phyloP scores from a whole-genome alignment of 495 filamentous ascomycete genomes.

The Thermochaetoides thermophila region DNA sequence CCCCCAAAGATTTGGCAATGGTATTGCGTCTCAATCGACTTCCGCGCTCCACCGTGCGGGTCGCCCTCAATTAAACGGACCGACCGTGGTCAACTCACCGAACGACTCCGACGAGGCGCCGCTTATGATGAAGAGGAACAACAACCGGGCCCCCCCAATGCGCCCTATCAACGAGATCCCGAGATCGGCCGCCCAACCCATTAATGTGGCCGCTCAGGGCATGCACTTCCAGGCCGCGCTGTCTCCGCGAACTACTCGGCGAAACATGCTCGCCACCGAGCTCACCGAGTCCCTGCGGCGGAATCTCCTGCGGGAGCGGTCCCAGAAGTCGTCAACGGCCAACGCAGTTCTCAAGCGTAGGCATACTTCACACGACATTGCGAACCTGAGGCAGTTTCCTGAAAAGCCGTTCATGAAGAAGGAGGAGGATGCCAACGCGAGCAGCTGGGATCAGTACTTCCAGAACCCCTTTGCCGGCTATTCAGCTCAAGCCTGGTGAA shows the following conservation, averaged over 20 bases:
- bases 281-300: constrained; percentile 37
- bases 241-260: constrained; percentile 81
- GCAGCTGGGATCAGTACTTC: constrained; percentile 38
- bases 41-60: constrained; percentile 65
- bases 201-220: constrained; percentile 56
- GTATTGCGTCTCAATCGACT: constrained; percentile 60
- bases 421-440: constrained; percentile 27
- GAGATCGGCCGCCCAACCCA: constrained; percentile 60
- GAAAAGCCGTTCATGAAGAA: constrained; percentile 35
- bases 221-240: constrained; percentile 51
- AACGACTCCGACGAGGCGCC: constrained; percentile 50
- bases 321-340: constrained; percentile 64
- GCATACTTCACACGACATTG: constrained; percentile 81
- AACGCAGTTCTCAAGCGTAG: constrained; percentile 80
- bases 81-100: constrained; percentile 58
- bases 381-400: constrained; percentile 68
- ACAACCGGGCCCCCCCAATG: constrained; percentile 24
- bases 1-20: constrained; percentile 47
- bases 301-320: constrained; percentile 23
- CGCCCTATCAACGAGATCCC: constrained; percentile 52
- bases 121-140: constrained; percentile 48
- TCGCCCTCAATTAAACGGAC: constrained; percentile 55
- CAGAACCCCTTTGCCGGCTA: constrained; percentile 34
- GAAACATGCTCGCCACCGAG: constrained; percentile 95
- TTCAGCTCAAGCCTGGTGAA: constrained; percentile 40